Base-by-base conservation (phyloP, 305 asterid species). In the Fraxinus floribunda region DNA sequence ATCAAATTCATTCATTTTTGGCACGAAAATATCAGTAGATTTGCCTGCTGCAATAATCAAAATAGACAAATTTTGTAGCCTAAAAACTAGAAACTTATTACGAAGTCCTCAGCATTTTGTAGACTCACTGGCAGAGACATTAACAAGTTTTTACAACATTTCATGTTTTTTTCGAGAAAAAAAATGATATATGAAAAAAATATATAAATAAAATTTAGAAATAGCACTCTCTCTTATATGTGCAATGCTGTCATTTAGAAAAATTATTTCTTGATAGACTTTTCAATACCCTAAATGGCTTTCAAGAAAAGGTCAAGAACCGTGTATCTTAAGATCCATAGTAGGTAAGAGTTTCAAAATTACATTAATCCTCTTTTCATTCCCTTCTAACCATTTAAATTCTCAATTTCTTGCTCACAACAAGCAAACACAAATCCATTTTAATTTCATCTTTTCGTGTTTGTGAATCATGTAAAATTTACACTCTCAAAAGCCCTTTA, bases 311-410 rank as follows among this genome's bases (percentile, higher is more conserved):
- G 85, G 81, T 83, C 87, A 86, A 77, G 83, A 71, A 88, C 84
- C 97, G 81, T 94, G 93, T 86, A 83, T 32, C 79, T 85, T 78
- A 94, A 92, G 98, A 90, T 80, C 93, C 86, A 89, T 86, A 87
- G 92, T 94, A 88, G 98, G 97, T 94, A 76, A 92, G 94, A 90
- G 81, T 83, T 75, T 81, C 52, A 57, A 30, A 80, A 79, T 81
- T 83, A 80, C 81, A 79, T 84, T 57, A 41, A 35, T 57, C 80
- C 79, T 83, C 13, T 7, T 38, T 1, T 39, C 49, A 44, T 44
- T 44, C 55, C 55, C 82, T 84, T 82, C 80, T 83, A 57, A 83
- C 44, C 79, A 84, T 84, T 84, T 83, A 70, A 68, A 82, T 78
- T 75, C 85, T 82, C 78, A 82, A 44, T 83, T 91, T 90, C 89